Percentiles rank a stretch among this genome's conserved stretches.
Evolutionary conservation across 495 filamentous ascomycete species (phyloP).

Genomic region (Neohortaea acidophila): DNA sequence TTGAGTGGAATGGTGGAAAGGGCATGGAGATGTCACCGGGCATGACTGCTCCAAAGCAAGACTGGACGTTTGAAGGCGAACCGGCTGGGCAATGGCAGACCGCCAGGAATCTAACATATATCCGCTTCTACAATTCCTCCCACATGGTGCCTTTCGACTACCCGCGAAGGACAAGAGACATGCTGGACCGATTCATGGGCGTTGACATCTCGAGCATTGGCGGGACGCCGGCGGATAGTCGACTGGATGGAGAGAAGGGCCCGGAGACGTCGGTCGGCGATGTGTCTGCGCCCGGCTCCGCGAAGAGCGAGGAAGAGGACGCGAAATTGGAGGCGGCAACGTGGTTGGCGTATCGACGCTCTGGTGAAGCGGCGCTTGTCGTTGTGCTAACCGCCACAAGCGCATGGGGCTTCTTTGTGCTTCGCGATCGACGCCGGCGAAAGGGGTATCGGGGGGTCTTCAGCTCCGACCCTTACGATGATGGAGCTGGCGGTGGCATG

Average conservation of each 20-base stretch:
- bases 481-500: constrained; percentile 3
- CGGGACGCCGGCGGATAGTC: constrained; percentile 64
- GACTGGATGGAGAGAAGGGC: constrained; percentile 78
- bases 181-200: constrained; percentile 91
- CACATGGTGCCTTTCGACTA: constrained; percentile 98
- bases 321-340: constrained; percentile 69
- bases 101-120: constrained; percentile 88
- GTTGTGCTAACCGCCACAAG: constrained; percentile 66
- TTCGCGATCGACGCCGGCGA: constrained; percentile 43
- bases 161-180: constrained; percentile 74
- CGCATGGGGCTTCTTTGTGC: constrained; percentile 75
- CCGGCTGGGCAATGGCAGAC: constrained; percentile 83
- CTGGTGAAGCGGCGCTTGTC: constrained; percentile 75
- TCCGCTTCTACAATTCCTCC: constrained; percentile 84
- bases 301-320: constrained; percentile 55
- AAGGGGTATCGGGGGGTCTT: constrained; percentile 35
- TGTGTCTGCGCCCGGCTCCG: constrained; percentile 53
- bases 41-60: constrained; percentile 74
- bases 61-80: constrained; percentile 91
- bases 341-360: constrained; percentile 84
- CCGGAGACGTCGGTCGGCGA: constrained; percentile 75
- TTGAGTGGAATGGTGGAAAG: constrained; percentile 79
- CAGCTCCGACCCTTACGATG: constrained; percentile 24
- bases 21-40: constrained; percentile 85
- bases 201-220: constrained; percentile 89